phyloP scores from a whole-genome alignment of 331 rosid species.

The Acacia concinna region DNA sequence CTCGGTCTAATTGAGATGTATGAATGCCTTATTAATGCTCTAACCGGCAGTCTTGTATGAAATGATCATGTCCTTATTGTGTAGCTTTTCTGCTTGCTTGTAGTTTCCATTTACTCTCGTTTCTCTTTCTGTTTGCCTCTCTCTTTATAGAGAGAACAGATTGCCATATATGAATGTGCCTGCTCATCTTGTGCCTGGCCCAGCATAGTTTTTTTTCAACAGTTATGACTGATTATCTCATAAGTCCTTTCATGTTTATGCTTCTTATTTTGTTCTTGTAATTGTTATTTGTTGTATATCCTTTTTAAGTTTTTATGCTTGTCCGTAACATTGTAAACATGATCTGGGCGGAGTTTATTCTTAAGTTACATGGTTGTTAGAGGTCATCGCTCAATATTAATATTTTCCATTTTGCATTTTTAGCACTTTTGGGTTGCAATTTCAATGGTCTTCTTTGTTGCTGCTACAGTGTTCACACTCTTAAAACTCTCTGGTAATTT shows the following conservation, averaged over 20 bases:
- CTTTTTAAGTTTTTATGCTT: conserved; percentile 14
- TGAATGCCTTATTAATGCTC: background rate
- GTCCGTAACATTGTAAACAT: background rate
- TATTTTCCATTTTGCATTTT: conserved; percentile 33
- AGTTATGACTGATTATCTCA: background rate
- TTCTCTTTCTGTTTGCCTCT: background rate
- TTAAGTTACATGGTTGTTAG: conserved; percentile 17
- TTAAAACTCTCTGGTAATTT: conserved; percentile 79
- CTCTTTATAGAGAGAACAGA: background rate
- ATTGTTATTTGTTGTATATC: conserved; percentile 13
- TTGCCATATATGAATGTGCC: background rate
- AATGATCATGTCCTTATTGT: background rate
- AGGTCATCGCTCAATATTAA: conserved; percentile 16
- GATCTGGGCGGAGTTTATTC: conserved; percentile 26
- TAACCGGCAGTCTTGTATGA: background rate
- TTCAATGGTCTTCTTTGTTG: conserved; percentile 94
- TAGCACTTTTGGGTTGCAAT: conserved; percentile 99
- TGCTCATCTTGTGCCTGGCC: background rate
- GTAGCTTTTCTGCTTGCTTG: background rate
- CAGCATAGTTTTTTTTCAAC: background rate
- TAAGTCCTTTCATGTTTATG: background rate
- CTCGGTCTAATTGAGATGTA: background rate
- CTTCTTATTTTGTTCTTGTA: background rate
- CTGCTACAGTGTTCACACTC: conserved; percentile 90
- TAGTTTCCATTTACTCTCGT: background rate